phyloP scores from a whole-genome alignment of 2,329 filamentous ascomycete genomes.

The Monilinia polystroma region DNA sequence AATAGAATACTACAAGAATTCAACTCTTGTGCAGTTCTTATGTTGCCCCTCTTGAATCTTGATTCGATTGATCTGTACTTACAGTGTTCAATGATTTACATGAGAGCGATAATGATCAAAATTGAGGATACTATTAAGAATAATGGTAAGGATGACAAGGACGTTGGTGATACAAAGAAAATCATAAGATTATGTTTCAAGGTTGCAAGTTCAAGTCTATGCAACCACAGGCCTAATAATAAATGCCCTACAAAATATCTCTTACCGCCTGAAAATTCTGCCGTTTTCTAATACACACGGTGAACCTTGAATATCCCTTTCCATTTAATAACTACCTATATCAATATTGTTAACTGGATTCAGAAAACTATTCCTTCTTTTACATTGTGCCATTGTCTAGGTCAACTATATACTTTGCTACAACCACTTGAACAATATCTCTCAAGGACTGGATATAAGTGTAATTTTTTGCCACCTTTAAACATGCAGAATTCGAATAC shows the following conservation, averaged over 20 bases:
- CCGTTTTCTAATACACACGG: not conserved
- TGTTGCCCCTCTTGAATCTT: not conserved
- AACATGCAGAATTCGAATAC: not conserved
- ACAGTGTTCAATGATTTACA: not conserved
- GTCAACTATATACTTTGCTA: not conserved
- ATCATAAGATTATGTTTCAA: too few relatives aligned
- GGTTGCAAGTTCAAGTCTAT: too few relatives aligned
- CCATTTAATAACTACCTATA: not conserved
- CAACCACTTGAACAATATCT: constrained; percentile 5
- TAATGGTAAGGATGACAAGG: not conserved
- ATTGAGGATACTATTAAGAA: not conserved
- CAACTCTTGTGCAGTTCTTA: not conserved
- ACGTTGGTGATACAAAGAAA: not conserved
- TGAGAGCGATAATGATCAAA: too few relatives aligned
- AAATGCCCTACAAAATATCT: not conserved
- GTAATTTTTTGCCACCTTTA: not conserved
- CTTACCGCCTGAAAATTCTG: not conserved
- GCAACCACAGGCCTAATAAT: too few relatives aligned
- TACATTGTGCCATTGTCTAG: not conserved
- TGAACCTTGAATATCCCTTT: not conserved
- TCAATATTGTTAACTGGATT: not conserved
- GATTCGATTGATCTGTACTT: not conserved
- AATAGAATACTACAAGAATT: not conserved
- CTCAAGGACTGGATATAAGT: constrained; percentile 9
- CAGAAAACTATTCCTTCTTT: not conserved